Evolutionary conservation across 23 red algal species (phyloP).

Genomic region (Gracilaria vermiculophylla): DNA sequence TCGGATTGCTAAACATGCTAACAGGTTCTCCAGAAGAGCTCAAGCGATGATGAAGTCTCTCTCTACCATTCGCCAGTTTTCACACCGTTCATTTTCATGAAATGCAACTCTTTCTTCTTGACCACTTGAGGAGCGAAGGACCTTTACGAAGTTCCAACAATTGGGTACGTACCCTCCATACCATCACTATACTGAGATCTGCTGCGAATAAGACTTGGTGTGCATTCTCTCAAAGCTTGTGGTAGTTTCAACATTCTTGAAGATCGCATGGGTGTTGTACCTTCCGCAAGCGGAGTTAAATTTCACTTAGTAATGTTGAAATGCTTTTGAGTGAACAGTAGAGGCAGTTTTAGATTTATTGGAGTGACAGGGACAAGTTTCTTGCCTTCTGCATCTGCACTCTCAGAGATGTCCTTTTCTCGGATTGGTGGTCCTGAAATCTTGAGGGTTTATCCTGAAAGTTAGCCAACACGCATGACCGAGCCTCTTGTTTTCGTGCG

Average conservation of each 20-base stretch:
- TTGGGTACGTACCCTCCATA: neutral
- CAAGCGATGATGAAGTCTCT: neutral
- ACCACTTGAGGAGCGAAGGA: neutral
- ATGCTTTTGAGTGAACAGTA: constrained; percentile 48
- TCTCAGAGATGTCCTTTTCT: neutral
- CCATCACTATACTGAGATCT: neutral
- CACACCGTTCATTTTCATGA: neutral
- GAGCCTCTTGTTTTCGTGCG: constrained; percentile 43
- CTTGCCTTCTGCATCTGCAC: neutral
- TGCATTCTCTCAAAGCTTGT: neutral
- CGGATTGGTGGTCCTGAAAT: constrained; percentile 31
- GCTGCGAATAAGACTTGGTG: neutral
- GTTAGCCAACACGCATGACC: neutral
- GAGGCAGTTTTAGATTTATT: neutral
- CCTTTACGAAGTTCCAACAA: neutral
- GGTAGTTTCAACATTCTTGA: constrained; percentile 12
- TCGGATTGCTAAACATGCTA: constrained; percentile 8
- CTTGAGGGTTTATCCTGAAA: neutral
- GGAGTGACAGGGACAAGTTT: neutral
- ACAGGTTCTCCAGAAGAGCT: neutral
- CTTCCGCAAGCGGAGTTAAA: neutral
- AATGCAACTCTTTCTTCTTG: neutral
- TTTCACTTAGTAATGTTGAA: constrained; percentile 26
- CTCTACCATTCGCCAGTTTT: neutral
- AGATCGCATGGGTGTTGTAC: constrained; percentile 14